Conservation (phyloP, 2,329 filamentous ascomycete species). For the Monosporascus sp. region DNA sequence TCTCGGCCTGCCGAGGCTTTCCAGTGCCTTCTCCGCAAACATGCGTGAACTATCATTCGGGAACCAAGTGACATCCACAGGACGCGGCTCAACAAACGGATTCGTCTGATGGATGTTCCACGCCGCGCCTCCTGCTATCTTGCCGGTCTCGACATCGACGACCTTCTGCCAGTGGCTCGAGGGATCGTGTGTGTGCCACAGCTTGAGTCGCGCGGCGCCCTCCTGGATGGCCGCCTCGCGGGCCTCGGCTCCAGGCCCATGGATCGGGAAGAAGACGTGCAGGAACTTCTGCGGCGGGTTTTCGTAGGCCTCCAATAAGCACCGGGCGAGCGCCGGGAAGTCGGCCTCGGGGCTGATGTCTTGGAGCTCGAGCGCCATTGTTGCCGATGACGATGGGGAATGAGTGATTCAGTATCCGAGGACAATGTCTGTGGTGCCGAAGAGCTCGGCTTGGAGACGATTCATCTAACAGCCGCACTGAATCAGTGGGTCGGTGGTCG, state of each 20-base stretch:
- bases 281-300: slow-evolving; percentile 21
- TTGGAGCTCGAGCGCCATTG: slow-evolving; percentile 7
- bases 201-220: slow-evolving; percentile 12
- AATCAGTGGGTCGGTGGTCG: no score
- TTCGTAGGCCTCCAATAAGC: slow-evolving; percentile 22
- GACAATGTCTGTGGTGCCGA: background rate
- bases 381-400: background rate
- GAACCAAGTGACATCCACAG: slow-evolving; percentile 24
- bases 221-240: slow-evolving; percentile 17
- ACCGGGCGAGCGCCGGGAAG: slow-evolving; percentile 15
- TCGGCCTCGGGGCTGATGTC: slow-evolving; percentile 17
- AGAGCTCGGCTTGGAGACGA: background rate
- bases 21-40: slow-evolving; percentile 15
- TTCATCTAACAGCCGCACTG: background rate
- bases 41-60: slow-evolving; percentile 21
- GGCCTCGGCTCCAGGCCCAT: slow-evolving; percentile 11
- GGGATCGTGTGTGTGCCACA: slow-evolving; percentile 21
- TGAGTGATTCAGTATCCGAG: background rate
- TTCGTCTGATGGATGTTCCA: slow-evolving; percentile 26
- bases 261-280: slow-evolving; percentile 21
- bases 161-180: slow-evolving; percentile 26
- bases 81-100: slow-evolving; percentile 15
- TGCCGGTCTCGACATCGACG: slow-evolving; percentile 22
- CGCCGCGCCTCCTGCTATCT: slow-evolving; percentile 21
- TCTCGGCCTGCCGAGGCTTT: slow-evolving; percentile 6